Evolutionary conservation across 2,329 filamentous ascomycete genomes (phyloP).

Genomic region (Trichoderma guizhouense): DNA sequence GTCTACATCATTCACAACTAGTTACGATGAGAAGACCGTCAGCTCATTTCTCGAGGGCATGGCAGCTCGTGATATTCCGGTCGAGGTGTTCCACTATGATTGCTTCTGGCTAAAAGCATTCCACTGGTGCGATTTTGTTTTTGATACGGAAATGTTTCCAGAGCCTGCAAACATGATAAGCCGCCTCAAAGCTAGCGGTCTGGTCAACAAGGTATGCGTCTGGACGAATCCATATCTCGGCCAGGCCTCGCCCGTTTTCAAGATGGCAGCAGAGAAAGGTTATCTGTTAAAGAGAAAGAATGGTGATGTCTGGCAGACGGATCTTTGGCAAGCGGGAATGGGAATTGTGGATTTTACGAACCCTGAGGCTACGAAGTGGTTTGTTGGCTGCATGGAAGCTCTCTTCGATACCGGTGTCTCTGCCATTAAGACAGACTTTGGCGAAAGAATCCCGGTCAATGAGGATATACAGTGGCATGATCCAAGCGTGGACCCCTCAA

Average conservation of each 20-base stretch:
- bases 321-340: slow-evolving; percentile 76
- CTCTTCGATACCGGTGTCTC: slow-evolving; percentile 69
- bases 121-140: slow-evolving; percentile 72
- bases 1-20: slow-evolving; percentile 71
- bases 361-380: slow-evolving; percentile 65
- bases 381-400: slow-evolving; percentile 55
- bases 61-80: slow-evolving; percentile 59
- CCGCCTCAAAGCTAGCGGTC: slow-evolving; percentile 59
- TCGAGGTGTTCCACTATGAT: slow-evolving; percentile 74
- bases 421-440: slow-evolving; percentile 73
- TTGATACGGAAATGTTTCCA: slow-evolving; percentile 65
- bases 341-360: slow-evolving; percentile 72
- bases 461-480: slow-evolving; percentile 65
- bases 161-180: slow-evolving; percentile 63
- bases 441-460: slow-evolving; percentile 64
- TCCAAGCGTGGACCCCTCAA: slow-evolving; percentile 52
- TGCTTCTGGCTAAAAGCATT: slow-evolving; percentile 77
- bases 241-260: slow-evolving; percentile 65
- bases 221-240: slow-evolving; percentile 77
- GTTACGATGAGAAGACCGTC: slow-evolving; percentile 68
- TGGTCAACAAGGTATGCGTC: slow-evolving; percentile 64
- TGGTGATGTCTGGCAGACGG: slow-evolving; percentile 72
- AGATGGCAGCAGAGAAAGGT: slow-evolving; percentile 60
- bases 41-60: slow-evolving; percentile 67
- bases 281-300: slow-evolving; percentile 68